phyloP scores from a whole-genome alignment of 2,329 filamentous ascomycete genomes.

The Harringtonia aguacate region DNA sequence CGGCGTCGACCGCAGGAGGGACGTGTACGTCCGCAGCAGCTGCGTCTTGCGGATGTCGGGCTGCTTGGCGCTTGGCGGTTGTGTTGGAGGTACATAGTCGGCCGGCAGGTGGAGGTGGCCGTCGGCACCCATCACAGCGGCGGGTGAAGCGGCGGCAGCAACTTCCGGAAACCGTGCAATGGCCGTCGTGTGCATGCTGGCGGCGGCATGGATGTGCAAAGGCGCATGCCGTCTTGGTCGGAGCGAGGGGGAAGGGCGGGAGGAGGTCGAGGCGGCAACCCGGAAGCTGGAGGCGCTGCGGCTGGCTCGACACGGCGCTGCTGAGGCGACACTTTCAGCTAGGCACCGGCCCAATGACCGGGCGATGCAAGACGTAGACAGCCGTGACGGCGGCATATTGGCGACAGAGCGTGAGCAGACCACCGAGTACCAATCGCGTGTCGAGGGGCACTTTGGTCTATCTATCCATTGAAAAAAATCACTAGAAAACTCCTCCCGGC shows the following conservation, averaged over 20 bases:
- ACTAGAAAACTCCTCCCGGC: no score
- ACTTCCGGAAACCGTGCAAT: neutral
- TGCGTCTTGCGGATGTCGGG: constrained; percentile 86
- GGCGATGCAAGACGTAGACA: neutral
- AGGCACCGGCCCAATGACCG: constrained; percentile 8
- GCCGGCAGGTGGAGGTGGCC: constrained; percentile 25
- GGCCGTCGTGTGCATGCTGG: constrained; percentile 5
- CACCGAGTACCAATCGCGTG: no score
- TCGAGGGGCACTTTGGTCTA: no score
- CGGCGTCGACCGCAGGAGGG: constrained; percentile 74
- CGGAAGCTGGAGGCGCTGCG: neutral
- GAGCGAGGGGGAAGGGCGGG: neutral
- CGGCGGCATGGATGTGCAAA: neutral
- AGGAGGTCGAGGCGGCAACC: neutral
- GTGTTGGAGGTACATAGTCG: constrained; percentile 51
- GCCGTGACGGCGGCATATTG: constrained; percentile 8
- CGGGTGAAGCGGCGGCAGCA: no score
- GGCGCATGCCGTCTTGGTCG: neutral
- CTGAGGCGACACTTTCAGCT: constrained; percentile 4
- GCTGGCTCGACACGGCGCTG: neutral
- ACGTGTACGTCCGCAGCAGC: constrained; percentile 75
- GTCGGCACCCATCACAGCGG: neutral
- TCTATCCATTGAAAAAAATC: no score
- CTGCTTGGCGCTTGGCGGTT: constrained; percentile 80
- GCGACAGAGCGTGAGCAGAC: neutral